Evolutionary conservation across 768 basidiomycete genomes (phyloP), one percentile per base, ranked within the genome.

Genomic region (Phaeolepiota aurea): DNA sequence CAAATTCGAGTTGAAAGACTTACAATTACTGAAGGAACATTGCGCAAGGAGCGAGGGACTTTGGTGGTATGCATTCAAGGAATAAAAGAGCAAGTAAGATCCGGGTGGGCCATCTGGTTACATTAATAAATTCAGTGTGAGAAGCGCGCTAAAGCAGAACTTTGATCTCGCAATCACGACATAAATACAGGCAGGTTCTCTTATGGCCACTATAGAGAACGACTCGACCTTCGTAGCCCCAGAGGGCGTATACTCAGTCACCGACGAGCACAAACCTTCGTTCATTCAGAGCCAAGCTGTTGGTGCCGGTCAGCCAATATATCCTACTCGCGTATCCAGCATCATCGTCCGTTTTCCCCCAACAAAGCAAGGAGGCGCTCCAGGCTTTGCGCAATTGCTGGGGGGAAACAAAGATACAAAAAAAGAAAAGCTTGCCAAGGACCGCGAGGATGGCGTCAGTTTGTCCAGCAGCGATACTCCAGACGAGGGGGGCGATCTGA

Each of bases 241-340:
- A 39, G 88, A 91, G 61, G 88, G 88, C 50, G 86, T 90, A 32
- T 91, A 91, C 66, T 82, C 86, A 18, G 75, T 88, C 56, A 87
- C 82, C 13, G 88, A 90, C 51, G 89, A 90, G 54, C 81, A 86
- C 69, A 87, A 81, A 58, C 79, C 84, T 0, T 63, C 71, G 32
- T 56, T 65, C 22, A 50, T 65, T 37, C 70, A 72, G 46, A 61
- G 61, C 38, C 61, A 62, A 51, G 64, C 63, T 4, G 54, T 62
- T 33, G 56, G 51, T 39, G 62, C 65, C 18, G 63, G 66, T 2
- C 59, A 64, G 4, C 39, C 56, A 3, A 40, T 65, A 10, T 77
- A 72, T 54, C 80, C 86, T 5, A 78, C 87, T 41, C 73, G 68
- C 25, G 65, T 87, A 25, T 77, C 79, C 40, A 71, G 69, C 10